phyloP scores from a whole-genome alignment of 1,284 basidiomycete species.

The Heterobasidion parviporum region DNA sequence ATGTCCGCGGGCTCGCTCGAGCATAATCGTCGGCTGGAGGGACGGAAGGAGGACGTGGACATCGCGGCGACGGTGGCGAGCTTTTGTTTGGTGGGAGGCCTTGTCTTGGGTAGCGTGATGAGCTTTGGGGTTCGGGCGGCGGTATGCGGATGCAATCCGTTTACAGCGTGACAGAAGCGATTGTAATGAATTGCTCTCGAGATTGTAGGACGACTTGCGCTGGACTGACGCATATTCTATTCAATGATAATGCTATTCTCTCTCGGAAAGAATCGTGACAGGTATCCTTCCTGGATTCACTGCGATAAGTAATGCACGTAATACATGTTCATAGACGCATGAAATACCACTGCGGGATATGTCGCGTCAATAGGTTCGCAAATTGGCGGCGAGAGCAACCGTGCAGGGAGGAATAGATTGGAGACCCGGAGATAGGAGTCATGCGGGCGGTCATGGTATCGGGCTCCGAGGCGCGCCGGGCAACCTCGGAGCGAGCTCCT shows the following conservation, averaged over 20 bases:
- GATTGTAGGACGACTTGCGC: background rate
- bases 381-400: too few species aligned
- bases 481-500: constrained; percentile 29
- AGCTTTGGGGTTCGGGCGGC: constrained; percentile 71
- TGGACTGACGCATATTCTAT: too few species aligned
- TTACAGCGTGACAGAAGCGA: constrained; percentile 19
- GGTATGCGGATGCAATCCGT: constrained; percentile 70
- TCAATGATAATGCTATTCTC: too few species aligned
- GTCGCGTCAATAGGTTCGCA: too few species aligned
- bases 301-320: too few species aligned
- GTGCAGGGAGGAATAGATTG: too few species aligned
- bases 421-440: too few species aligned
- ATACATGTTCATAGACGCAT: too few species aligned
- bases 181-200: too few species aligned
- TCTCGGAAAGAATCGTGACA: too few species aligned
- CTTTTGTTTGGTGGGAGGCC: constrained; percentile 72
- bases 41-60: constrained; percentile 68
- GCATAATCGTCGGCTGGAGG: constrained; percentile 60
- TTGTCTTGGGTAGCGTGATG: constrained; percentile 64
- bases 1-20: constrained; percentile 66
- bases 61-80: constrained; percentile 74
- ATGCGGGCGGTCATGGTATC: background rate
- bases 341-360: too few species aligned
- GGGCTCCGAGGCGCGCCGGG: constrained; percentile 24
- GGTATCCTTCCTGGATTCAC: too few species aligned